Percentiles rank a stretch among this genome's conserved stretches.
These are phyloP conservation scores for Talaromyces sp. DNA, from an alignment of 2,329 filamentous ascomycete species.

Conservation along the genomic window DNA sequence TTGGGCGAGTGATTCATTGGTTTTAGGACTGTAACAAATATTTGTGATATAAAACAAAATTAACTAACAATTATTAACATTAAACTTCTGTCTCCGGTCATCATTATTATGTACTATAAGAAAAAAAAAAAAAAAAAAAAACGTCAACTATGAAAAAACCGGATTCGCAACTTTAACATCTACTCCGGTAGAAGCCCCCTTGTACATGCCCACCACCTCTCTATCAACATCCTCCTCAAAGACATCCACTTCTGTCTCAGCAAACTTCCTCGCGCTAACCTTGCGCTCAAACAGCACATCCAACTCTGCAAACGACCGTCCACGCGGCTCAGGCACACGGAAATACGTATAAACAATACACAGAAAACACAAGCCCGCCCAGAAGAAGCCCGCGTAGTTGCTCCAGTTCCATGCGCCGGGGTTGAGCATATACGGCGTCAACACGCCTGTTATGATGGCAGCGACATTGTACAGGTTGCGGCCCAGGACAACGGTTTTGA, in stretches of 20 bases:
- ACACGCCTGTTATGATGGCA: conserved; percentile 72
- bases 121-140: neutral
- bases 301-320: conserved; percentile 79
- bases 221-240: conserved; percentile 39
- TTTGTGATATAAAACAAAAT: too few relatives aligned
- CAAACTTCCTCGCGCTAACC: conserved; percentile 69
- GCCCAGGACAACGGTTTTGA: conserved; percentile 86
- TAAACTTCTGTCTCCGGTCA: too few relatives aligned
- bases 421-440: conserved; percentile 93
- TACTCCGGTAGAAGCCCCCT: conserved; percentile 1
- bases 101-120: neutral
- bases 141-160: too few relatives aligned
- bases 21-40: neutral
- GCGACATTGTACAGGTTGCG: conserved; percentile 78
- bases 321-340: conserved; percentile 72
- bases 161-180: too few relatives aligned
- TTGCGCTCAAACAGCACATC: conserved; percentile 76
- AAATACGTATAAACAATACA: conserved; percentile 81
- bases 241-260: conserved; percentile 52
- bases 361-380: conserved; percentile 73
- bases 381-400: conserved; percentile 85
- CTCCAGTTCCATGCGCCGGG: conserved; percentile 81
- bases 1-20: neutral
- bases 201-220: conserved; percentile 10
- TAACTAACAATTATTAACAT: too few relatives aligned